Evolutionary conservation across 2,329 filamentous ascomycete genomes (phyloP), one percentile per base, ranked within the genome.

Genomic region (Neopestalotiopsis rosae): DNA sequence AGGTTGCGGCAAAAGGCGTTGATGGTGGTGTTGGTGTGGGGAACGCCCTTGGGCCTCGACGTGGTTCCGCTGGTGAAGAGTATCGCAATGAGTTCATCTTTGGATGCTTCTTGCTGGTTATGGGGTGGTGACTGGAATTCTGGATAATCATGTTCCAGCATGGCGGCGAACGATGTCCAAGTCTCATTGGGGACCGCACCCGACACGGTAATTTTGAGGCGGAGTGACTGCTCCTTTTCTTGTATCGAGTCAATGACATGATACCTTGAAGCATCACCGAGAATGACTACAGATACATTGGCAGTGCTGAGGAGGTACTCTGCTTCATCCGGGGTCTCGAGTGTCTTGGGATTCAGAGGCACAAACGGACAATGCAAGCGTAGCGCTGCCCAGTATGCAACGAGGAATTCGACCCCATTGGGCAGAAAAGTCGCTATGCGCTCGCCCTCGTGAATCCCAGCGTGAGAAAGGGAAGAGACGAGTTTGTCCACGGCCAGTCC

Each of bases 1-100:
- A 66, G 65, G 34, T 66, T 66, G 32, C 42, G 65, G 34, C 65
- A 59, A 12, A 66, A 66, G 24, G 65, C 65, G 9, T 66, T 66
- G 34, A 66, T 57, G 32, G 65, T 61, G n/a, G 38, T 30, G 34
- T 49, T 66, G 6, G 34, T 66, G n/a, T 66, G 65, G 7, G 52
- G 65, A 1, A 34, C 65, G 4, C 32, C 56, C 12, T 66, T 66
- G 20, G 65, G 65, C 32, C 30, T 28, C 4, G 65, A 59, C 1
- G 65, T 66, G 6, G 65, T 66, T 1, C 65, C 65, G 12, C 65
- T 66, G 49, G 65, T 66, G 56, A 66, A 66, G 6, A 66, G 20
- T 7, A 66, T 59, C 5, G 63, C 42, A 20, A 52, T 58, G 17
- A 34, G 38, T 28, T 28, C 24, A 38, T 64, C 17, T 20, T 61